Evolutionary conservation across 306 rosid genomes (phyloP).

Genomic region (Castanea sativa): DNA sequence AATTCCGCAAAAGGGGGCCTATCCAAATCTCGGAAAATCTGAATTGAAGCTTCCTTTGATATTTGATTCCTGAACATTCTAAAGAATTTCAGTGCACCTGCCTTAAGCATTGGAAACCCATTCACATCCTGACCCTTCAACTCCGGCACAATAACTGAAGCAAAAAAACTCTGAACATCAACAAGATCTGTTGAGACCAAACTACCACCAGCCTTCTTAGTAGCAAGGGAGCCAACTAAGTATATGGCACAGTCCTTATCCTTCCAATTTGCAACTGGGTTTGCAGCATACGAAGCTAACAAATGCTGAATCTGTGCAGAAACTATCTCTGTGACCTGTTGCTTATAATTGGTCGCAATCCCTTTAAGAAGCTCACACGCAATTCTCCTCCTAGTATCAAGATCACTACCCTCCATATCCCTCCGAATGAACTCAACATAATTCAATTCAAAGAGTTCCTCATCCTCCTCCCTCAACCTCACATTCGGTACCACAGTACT

Average conservation of each 20-base stretch:
- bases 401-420: too few species aligned
- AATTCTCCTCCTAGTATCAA: too few species aligned
- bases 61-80: conserved; percentile 79
- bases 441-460: conserved; percentile 85
- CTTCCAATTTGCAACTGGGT: conserved; percentile 75
- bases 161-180: conserved; percentile 84
- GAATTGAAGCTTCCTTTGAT: conserved; percentile 52
- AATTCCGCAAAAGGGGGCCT: conserved; percentile 74
- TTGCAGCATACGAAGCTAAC: conserved; percentile 55
- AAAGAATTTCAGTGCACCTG: conserved; percentile 94
- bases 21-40: conserved; percentile 67
- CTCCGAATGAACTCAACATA: conserved; percentile 80
- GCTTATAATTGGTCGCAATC: conserved; percentile 1
- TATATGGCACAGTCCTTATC: conserved; percentile 95
- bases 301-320: conserved; percentile 70
- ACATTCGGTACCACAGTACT: conserved; percentile 91
- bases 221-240: conserved; percentile 89
- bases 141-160: conserved; percentile 79
- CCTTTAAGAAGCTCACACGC: too few species aligned
- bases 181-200: conserved; percentile 83
- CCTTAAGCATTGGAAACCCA: conserved; percentile 87
- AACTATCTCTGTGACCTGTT: conserved; percentile 47
- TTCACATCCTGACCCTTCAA: conserved; percentile 68
- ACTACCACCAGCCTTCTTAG: conserved; percentile 86
- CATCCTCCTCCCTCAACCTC: conserved; percentile 89